These are phyloP conservation scores for Leucocoprinus birnbaumii DNA, from an alignment of 768 basidiomycete species.

Conservation along the genomic window DNA sequence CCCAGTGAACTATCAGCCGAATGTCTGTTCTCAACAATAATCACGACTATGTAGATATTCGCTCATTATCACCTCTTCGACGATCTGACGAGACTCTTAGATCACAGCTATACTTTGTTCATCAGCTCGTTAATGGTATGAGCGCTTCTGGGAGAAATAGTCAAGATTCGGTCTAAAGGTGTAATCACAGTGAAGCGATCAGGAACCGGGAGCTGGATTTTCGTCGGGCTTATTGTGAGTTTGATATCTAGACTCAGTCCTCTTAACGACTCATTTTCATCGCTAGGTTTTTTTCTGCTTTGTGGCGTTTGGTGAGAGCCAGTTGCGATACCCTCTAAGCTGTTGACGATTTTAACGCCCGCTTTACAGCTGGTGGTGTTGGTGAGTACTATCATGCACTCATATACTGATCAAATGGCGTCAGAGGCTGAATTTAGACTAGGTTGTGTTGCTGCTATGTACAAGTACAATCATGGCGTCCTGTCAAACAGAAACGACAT, in stretches of 20 bases:
- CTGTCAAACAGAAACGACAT: slow-evolving; percentile 24
- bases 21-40: slow-evolving; percentile 38
- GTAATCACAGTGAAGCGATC: slow-evolving; percentile 23
- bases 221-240: slow-evolving; percentile 27
- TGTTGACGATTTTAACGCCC: no score
- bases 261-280: no score
- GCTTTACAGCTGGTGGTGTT: slow-evolving; percentile 23
- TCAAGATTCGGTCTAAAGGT: not conserved
- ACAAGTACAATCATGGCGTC: slow-evolving; percentile 27
- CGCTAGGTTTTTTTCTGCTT: slow-evolving; percentile 21
- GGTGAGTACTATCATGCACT: slow-evolving; percentile 21
- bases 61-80: not conserved
- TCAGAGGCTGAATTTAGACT: not conserved
- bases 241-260: no score
- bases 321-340: not conserved
- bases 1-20: slow-evolving; percentile 30
- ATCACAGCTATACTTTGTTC: slow-evolving; percentile 42
- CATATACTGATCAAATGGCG: not conserved
- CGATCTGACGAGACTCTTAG: slow-evolving; percentile 17
- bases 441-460: slow-evolving; percentile 35
- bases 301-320: slow-evolving; percentile 25
- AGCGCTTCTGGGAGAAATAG: not conserved
- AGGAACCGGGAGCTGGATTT: slow-evolving; percentile 23
- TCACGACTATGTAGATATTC: slow-evolving; percentile 36
- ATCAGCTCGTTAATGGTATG: slow-evolving; percentile 35